Conservation (phyloP, 73 alveolate species). For the Paramecium sexaurelia region DNA sequence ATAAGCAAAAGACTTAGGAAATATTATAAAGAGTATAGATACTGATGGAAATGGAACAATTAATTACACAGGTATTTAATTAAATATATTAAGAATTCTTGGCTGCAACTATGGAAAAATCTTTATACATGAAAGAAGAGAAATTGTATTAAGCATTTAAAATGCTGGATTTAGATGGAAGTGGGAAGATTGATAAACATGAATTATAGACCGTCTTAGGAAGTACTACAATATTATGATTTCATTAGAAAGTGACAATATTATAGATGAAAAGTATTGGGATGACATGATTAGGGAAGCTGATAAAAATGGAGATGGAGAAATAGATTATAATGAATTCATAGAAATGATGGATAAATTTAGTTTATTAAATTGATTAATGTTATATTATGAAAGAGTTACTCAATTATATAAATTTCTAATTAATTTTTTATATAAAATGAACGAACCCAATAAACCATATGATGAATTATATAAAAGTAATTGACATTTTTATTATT, state of each 20-base stretch:
- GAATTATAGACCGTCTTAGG: constrained; percentile 59
- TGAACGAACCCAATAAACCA: not conserved
- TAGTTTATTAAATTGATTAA: not conserved
- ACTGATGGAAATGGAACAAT: constrained; percentile 73
- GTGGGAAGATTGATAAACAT: constrained; percentile 68
- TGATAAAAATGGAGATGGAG: constrained; percentile 67
- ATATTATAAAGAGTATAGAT: constrained; percentile 65
- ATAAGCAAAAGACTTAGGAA: constrained; percentile 35
- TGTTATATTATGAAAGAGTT: not conserved
- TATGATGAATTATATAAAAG: constrained; percentile 50
- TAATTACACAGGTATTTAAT: constrained; percentile 55
- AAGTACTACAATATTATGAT: not conserved
- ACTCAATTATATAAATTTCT: not conserved
- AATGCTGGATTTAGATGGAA: constrained; percentile 69
- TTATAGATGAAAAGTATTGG: constrained; percentile 49
- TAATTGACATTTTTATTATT: not conserved
- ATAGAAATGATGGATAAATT: constrained; percentile 62
- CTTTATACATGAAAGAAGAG: constrained; percentile 67
- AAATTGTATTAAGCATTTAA: constrained; percentile 67
- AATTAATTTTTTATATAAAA: not conserved
- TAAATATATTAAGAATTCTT: constrained; percentile 40
- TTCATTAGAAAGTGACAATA: not conserved
- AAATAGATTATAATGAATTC: constrained; percentile 63
- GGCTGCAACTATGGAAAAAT: constrained; percentile 72
- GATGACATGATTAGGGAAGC: constrained; percentile 54